Evolutionary conservation across 305 asterid genomes (phyloP), one percentile per base, ranked within the genome.

Genomic region (Rubia balearica): DNA sequence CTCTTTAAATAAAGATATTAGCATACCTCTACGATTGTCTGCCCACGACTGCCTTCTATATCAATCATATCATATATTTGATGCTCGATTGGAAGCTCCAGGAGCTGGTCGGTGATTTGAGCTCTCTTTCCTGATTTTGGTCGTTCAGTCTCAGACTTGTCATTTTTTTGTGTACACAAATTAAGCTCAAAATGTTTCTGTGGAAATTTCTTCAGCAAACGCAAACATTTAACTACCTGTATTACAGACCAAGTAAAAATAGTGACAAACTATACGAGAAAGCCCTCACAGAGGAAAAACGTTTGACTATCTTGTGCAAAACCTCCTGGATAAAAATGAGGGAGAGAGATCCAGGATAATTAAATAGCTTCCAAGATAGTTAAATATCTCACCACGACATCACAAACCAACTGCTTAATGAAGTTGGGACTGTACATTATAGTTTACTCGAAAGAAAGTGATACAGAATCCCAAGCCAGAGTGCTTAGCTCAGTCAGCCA

Each of bases 51-150:
- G 73, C 96, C 97, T 75, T 88, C 88, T 60, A 86, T 87, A 82
- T 94, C 97, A 81, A 89, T 84, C 89, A 89, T 84, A 82, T 91
- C 97, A 80, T 91, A 89, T 65, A 86, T 80, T 77, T 94, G 99
- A 69, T 92, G 92, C 83, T 88, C 82, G 69, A 94, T 77, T 41
- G 96, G 93, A 82, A 89, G 88, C 80, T 94, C 99, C 68, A 89
- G 84, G 77, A 94, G 80, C 81, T 85, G 90, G 68, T 94, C 97
- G 1, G 95, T 87, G 67, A 81, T 75, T 78, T 80, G 93, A 72
- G 91, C 93, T 83, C 89, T 81, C 84, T 84, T 87, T 80, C 77
- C 79, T 72, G 71, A 74, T 77, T 77, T 80, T 57, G 65, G 69
- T 63, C 43, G 86, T 73, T 88, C 93, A 43, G 55, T 55, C 51